These are phyloP conservation scores for Aspergillus bertholletiae DNA, from an alignment of 495 filamentous ascomycete species.

Conservation along the genomic window DNA sequence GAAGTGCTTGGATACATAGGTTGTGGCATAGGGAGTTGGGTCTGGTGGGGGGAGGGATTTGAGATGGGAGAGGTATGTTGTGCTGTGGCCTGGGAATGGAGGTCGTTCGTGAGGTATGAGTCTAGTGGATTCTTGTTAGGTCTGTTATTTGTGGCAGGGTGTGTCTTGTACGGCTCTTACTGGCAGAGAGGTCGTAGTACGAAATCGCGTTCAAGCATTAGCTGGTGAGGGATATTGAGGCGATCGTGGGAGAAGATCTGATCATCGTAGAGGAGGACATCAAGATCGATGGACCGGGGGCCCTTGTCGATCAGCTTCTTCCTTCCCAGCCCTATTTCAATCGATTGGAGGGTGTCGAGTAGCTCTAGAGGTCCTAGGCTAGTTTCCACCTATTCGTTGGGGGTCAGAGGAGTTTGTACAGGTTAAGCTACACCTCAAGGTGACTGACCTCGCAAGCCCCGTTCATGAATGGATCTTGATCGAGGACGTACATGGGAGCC, in stretches of 20 bases:
- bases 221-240: constrained; percentile 77
- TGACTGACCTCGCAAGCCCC: constrained; percentile 80
- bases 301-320: constrained; percentile 89
- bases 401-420: not conserved
- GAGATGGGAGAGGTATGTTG: constrained; percentile 53
- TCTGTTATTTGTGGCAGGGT: not conserved
- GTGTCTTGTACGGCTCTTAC: constrained; percentile 39
- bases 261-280: constrained; percentile 85
- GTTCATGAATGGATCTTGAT: constrained; percentile 87
- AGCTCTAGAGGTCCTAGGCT: constrained; percentile 68
- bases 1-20: constrained; percentile 58
- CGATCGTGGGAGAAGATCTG: constrained; percentile 60
- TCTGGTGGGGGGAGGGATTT: constrained; percentile 54
- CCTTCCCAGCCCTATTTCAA: constrained; percentile 75
- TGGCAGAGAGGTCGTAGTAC: constrained; percentile 87
- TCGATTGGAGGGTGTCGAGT: constrained; percentile 73
- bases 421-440: not conserved
- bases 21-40: constrained; percentile 59
- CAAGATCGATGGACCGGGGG: constrained; percentile 87
- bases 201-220: constrained; percentile 90
- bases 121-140: constrained; percentile 31
- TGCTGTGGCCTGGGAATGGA: constrained; percentile 27
- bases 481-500: constrained; percentile 89
- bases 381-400: constrained; percentile 71
- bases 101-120: constrained; percentile 60